Evolutionary conservation across 2,329 filamentous ascomycete species (phyloP).

Genomic region (Colletotrichum higginsianum): DNA sequence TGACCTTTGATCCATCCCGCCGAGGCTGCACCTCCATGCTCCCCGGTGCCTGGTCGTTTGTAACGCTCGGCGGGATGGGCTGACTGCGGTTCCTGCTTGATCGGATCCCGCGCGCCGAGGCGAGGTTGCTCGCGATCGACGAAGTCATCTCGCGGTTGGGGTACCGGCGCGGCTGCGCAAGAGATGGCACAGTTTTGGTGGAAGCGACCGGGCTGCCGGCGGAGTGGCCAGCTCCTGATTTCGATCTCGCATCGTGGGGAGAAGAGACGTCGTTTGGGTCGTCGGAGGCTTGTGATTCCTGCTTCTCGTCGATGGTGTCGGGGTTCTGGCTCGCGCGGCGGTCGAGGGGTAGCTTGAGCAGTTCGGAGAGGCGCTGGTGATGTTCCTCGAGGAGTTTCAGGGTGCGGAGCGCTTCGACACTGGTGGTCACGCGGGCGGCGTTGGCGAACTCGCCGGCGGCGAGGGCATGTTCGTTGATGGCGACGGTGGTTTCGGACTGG

Average conservation of each 20-base stretch:
- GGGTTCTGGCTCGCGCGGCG: constrained; percentile 58
- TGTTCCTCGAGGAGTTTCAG: constrained; percentile 89
- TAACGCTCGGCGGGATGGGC: constrained; percentile 80
- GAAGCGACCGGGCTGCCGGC: constrained; percentile 45
- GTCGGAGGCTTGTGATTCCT: constrained; percentile 42
- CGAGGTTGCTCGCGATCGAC: constrained; percentile 90
- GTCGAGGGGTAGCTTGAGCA: constrained; percentile 80
- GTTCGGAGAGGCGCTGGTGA: constrained; percentile 85
- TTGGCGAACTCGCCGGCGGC: constrained; percentile 91
- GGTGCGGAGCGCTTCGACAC: constrained; percentile 83
- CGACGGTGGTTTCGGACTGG: constrained; percentile 82
- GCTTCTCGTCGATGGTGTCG: constrained; percentile 57
- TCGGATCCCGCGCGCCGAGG: constrained; percentile 86
- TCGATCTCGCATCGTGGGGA: constrained; percentile 43
- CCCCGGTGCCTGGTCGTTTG: constrained; percentile 80
- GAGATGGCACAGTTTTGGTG: constrained; percentile 47
- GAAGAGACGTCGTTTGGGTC: constrained; percentile 12
- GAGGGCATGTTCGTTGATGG: constrained; percentile 88
- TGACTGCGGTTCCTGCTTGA: constrained; percentile 72
- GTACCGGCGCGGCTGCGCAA: constrained; percentile 64
- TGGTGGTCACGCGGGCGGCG: constrained; percentile 80
- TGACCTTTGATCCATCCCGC: constrained; percentile 63
- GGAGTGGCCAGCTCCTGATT: constrained; percentile 39
- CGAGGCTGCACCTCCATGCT: constrained; percentile 73
- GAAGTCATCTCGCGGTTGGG: constrained; percentile 79